phyloP scores from a whole-genome alignment of 441 rosid genomes.

The Gossypium lobatum region DNA sequence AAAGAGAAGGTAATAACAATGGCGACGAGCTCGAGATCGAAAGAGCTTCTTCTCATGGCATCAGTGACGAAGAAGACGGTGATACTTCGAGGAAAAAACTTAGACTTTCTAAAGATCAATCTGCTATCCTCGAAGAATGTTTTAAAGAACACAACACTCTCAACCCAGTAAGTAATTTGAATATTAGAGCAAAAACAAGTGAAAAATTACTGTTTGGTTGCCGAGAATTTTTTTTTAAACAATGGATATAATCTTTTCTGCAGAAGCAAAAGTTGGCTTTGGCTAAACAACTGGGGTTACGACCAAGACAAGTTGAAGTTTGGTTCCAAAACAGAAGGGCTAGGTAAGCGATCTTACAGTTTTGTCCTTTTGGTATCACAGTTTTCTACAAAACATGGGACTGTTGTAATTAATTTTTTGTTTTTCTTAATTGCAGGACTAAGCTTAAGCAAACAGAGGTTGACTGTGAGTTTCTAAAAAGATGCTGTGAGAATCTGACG shows the following conservation, averaged over 20 bases:
- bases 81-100: conserved; percentile 84
- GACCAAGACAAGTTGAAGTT: conserved; percentile 92
- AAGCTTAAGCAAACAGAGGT: conserved; percentile 96
- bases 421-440: conserved; percentile 38
- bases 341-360: conserved; percentile 40
- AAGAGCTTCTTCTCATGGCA: conserved; percentile 63
- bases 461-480: conserved; percentile 83
- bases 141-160: conserved; percentile 92
- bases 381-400: conserved; percentile 15
- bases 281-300: conserved; percentile 81
- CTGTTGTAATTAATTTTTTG: background rate
- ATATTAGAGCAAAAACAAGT: background rate
- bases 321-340: conserved; percentile 99
- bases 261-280: conserved; percentile 86
- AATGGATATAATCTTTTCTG: background rate
- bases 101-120: conserved; percentile 83
- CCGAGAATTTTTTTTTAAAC: background rate
- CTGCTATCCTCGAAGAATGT: conserved; percentile 85
- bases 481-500: conserved; percentile 86
- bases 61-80: conserved; percentile 93
- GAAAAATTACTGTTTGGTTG: background rate
- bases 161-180: conserved; percentile 59
- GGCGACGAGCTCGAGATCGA: conserved; percentile 56
- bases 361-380: background rate
- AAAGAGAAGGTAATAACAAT: conserved; percentile 58